phyloP scores from a whole-genome alignment of 2,329 filamentous ascomycete species.

The Cercospora zeae-maydis region DNA sequence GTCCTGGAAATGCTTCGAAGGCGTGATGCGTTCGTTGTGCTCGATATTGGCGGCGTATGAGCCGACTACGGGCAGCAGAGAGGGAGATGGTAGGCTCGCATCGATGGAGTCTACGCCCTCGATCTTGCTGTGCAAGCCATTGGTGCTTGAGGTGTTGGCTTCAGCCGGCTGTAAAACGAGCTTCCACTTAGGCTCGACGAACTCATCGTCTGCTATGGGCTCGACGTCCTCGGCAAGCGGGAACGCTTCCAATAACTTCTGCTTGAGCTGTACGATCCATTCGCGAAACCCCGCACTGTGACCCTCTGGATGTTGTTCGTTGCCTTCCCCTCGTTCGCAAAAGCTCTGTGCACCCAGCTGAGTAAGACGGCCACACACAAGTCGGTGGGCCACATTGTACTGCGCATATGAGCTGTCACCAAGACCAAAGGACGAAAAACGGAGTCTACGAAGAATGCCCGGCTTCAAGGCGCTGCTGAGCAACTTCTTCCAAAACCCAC shows the following conservation, averaged over 20 bases:
- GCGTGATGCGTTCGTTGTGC: slow-evolving; percentile 71
- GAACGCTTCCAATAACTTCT: slow-evolving; percentile 62
- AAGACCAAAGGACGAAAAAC: slow-evolving; percentile 82
- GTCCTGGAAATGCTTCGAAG: slow-evolving; percentile 82
- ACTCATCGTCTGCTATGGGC: slow-evolving; percentile 69
- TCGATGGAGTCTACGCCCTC: not conserved
- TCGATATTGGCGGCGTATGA: slow-evolving; percentile 57
- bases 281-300: slow-evolving; percentile 45
- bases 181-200: slow-evolving; percentile 72
- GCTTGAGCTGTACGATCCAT: slow-evolving; percentile 56
- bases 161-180: slow-evolving; percentile 36
- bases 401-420: slow-evolving; percentile 94
- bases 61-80: slow-evolving; percentile 57
- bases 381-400: slow-evolving; percentile 88
- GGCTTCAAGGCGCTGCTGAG: slow-evolving; percentile 72
- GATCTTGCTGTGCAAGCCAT: not conserved
- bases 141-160: not conserved
- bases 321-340: slow-evolving; percentile 77
- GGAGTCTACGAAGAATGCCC: slow-evolving; percentile 63
- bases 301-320: slow-evolving; percentile 92
- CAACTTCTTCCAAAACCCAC: slow-evolving; percentile 78
- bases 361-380: slow-evolving; percentile 76
- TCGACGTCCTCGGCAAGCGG: slow-evolving; percentile 64
- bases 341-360: slow-evolving; percentile 79
- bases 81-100: slow-evolving; percentile 35